A percentile compares a stretch with the other conserved stretches of the same genome.
phyloP scores from a whole-genome alignment of 2,329 filamentous ascomycete species.

The Leptographium flavum region DNA sequence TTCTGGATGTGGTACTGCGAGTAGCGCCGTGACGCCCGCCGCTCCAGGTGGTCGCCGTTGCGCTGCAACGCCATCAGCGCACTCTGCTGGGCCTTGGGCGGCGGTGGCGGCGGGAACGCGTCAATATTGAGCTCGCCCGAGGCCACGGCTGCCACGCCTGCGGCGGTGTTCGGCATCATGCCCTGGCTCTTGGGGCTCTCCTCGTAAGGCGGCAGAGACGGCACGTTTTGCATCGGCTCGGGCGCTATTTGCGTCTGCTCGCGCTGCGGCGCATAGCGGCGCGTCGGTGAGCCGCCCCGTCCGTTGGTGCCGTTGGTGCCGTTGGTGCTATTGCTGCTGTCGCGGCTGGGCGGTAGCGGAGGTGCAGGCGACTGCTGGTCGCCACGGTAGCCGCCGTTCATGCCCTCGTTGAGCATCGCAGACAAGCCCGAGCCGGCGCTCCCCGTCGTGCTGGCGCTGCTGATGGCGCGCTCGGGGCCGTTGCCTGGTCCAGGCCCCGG shows the following conservation, averaged over 20 bases:
- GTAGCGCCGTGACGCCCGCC: conserved; percentile 82
- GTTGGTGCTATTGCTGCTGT: too few relatives aligned
- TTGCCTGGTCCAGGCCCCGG: too few relatives aligned
- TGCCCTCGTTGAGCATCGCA: conserved; percentile 43
- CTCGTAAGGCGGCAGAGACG: conserved; percentile 54
- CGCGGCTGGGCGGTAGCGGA: conserved; percentile 12
- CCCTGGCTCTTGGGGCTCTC: not conserved
- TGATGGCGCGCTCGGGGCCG: too few relatives aligned
- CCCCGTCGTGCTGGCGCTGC: conserved; percentile 44
- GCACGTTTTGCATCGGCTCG: conserved; percentile 60
- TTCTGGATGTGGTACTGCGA: conserved; percentile 96
- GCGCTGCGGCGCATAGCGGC: conserved; percentile 30
- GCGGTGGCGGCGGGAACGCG: conserved; percentile 59
- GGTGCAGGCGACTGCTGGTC: conserved; percentile 11
- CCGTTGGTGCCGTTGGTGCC: too few relatives aligned
- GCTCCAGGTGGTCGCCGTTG: conserved; percentile 71
- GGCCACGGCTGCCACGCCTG: conserved; percentile 19
- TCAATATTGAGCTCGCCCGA: conserved; percentile 41
- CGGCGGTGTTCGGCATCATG: not conserved
- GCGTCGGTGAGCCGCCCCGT: conserved; percentile 26
- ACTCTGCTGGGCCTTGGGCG: conserved; percentile 65
- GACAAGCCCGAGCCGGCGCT: conserved; percentile 45
- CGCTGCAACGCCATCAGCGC: conserved; percentile 82
- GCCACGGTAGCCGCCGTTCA: conserved; percentile 36
- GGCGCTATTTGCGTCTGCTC: conserved; percentile 38